A percentile compares a stretch with the other conserved stretches of the same genome.
phyloP scores from a whole-genome alignment of 1,284 basidiomycete species.

The Tilletiopsis washingtonensis region DNA sequence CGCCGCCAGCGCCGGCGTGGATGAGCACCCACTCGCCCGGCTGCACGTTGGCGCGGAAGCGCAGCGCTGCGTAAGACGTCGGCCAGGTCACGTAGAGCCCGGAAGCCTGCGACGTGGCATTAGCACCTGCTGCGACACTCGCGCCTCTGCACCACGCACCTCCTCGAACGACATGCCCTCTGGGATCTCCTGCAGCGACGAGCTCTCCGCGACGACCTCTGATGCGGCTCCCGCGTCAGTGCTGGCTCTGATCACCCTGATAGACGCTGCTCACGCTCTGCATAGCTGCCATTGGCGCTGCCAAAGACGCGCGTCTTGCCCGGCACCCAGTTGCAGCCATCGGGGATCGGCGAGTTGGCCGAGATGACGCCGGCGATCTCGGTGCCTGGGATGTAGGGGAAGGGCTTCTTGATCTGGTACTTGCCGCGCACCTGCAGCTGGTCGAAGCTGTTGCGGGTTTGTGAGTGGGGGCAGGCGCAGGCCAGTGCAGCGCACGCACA shows the following conservation, averaged over 20 bases:
- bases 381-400: conserved; percentile 38
- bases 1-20: conserved; percentile 58
- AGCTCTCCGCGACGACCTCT: conserved; percentile 25
- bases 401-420: conserved; percentile 38
- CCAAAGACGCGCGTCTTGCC: conserved; percentile 86
- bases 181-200: conserved; percentile 59
- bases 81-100: conserved; percentile 41
- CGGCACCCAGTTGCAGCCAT: conserved; percentile 67
- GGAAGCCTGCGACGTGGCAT: too few relatives aligned
- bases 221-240: not conserved
- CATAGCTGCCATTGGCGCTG: conserved; percentile 68
- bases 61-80: conserved; percentile 38
- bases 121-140: too few relatives aligned
- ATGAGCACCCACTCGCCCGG: conserved; percentile 32
- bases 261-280: conserved; percentile 51
- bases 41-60: conserved; percentile 28
- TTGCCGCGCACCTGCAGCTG: conserved; percentile 37
- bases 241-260: not conserved
- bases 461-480: too few relatives aligned
- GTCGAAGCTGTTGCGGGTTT: conserved; percentile 21
- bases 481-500: too few relatives aligned
- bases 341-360: conserved; percentile 66
- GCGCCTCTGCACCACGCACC: not conserved
- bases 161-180: conserved; percentile 61
- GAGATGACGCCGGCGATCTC: conserved; percentile 77